These are phyloP conservation scores for Rosa chinensis DNA, from an alignment of 306 rosid genomes.

Conservation along the genomic window DNA sequence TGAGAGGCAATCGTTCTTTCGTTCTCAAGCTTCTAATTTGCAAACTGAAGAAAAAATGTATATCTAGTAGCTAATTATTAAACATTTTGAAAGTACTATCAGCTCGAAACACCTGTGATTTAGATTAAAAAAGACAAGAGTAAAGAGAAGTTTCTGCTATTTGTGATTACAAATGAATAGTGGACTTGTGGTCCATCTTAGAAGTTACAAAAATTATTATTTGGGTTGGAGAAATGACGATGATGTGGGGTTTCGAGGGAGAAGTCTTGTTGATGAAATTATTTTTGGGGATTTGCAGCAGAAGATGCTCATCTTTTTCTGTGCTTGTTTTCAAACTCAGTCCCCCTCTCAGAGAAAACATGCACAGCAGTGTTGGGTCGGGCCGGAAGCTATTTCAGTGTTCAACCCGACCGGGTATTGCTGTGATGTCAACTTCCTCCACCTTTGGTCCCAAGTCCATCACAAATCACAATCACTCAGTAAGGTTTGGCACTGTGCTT, in stretches of 20 bases:
- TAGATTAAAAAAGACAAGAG: too few relatives aligned
- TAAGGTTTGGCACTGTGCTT: not conserved
- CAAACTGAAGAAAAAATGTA: not conserved
- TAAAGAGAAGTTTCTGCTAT: too few relatives aligned
- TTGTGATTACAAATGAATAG: not conserved
- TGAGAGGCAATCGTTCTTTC: not conserved
- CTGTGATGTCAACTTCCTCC: constrained; percentile 10
- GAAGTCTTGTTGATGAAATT: constrained; percentile 17
- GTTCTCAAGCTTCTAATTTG: not conserved
- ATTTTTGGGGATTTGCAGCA: constrained; percentile 35
- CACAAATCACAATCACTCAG: not conserved
- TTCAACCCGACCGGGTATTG: constrained; percentile 12
- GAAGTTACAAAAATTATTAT: too few relatives aligned
- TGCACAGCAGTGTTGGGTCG: not conserved
- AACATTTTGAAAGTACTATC: too few relatives aligned
- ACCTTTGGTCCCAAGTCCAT: not conserved
- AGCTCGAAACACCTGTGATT: not conserved
- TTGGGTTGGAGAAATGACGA: constrained; percentile 12
- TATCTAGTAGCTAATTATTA: not conserved
- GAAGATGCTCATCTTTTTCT: constrained; percentile 29
- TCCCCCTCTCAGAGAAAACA: not conserved
- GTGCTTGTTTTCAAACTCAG: constrained; percentile 24
- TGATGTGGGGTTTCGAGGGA: constrained; percentile 18
- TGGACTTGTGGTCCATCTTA: constrained; percentile 1
- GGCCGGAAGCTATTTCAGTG: not conserved